Evolutionary conservation across 2,329 filamentous ascomycete genomes (phyloP).

Genomic region (Dendryphion nanum): DNA sequence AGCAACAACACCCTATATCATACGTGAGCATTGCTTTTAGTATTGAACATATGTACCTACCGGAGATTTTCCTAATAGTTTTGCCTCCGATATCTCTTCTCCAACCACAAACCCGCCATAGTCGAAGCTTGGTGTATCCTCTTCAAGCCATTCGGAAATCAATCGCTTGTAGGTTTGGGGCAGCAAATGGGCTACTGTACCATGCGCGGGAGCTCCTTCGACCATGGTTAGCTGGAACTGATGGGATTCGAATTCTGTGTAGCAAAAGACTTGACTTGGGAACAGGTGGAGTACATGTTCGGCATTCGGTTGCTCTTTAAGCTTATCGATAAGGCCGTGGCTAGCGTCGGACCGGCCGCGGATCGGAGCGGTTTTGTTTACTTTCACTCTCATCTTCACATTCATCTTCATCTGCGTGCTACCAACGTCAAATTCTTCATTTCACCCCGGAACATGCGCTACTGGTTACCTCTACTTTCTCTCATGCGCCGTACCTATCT

Average conservation of each 20-base stretch:
- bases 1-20: conserved; percentile 77
- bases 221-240: conserved; percentile 5
- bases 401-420: no score
- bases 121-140: conserved; percentile 95
- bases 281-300: conserved; percentile 1
- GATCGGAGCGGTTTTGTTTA: conserved; percentile 8
- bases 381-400: no score
- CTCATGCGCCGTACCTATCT: no score
- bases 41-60: conserved; percentile 41
- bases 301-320: conserved; percentile 4
- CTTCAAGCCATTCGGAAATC: conserved; percentile 82
- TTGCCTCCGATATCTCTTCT: conserved; percentile 52
- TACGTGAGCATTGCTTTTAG: no score
- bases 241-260: neutral
- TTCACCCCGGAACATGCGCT: no score
- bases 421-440: no score
- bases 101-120: conserved; percentile 97
- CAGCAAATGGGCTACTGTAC: conserved; percentile 69
- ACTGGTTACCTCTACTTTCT: no score
- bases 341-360: conserved; percentile 17
- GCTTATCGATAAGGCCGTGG: conserved; percentile 8
- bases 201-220: conserved; percentile 57
- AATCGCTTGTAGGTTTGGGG: conserved; percentile 80
- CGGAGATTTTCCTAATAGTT: conserved; percentile 59
- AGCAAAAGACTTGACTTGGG: neutral